phyloP scores from a whole-genome alignment of 805 yeast species.

The Ogataea parapolymorpha region DNA sequence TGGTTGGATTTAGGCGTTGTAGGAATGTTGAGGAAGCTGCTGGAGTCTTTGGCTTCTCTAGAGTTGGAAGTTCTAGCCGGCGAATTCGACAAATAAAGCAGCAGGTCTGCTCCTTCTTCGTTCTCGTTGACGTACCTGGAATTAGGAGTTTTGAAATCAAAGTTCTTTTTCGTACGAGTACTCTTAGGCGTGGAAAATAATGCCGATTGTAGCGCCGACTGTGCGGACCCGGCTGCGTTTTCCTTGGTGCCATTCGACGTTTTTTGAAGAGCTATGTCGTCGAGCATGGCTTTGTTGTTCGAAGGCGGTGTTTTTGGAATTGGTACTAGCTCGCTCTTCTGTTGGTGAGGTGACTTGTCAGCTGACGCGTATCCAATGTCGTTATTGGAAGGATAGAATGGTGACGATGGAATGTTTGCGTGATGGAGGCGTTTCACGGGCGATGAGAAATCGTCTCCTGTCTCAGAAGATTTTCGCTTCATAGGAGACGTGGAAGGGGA shows the following conservation, averaged over 20 bases:
- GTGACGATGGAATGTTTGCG: conserved; percentile 30
- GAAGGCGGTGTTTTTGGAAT: conserved; percentile 34
- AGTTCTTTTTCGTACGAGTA: conserved; percentile 8
- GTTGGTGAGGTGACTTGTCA: conserved; percentile 18
- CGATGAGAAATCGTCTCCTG: conserved; percentile 22
- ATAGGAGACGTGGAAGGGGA: conserved; percentile 24
- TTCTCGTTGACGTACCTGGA: conserved; percentile 26
- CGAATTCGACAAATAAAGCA: conserved; percentile 79
- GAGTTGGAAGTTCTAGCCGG: conserved; percentile 47
- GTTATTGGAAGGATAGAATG: conserved; percentile 24
- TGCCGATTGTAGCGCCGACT: conserved; percentile 22
- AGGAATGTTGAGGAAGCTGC: conserved; percentile 22
- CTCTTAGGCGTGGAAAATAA: conserved; percentile 34
- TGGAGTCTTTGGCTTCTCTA: conserved; percentile 17
- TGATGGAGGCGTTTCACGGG: conserved; percentile 28
- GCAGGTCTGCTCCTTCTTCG: conserved; percentile 75
- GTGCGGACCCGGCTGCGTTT: conserved; percentile 15
- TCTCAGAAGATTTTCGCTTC: conserved; percentile 25
- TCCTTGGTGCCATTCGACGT: conserved; percentile 19
- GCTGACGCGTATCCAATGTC: conserved; percentile 9
- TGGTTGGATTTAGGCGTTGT: conserved; percentile 29
- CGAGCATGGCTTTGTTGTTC: conserved; percentile 16
- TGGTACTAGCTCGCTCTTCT: conserved; percentile 18
- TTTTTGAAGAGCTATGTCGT: conserved; percentile 18
- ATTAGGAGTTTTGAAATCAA: conserved; percentile 32